Conservation (phyloP, 139 green algal genomes). For the Picocystis salinarum region DNA sequence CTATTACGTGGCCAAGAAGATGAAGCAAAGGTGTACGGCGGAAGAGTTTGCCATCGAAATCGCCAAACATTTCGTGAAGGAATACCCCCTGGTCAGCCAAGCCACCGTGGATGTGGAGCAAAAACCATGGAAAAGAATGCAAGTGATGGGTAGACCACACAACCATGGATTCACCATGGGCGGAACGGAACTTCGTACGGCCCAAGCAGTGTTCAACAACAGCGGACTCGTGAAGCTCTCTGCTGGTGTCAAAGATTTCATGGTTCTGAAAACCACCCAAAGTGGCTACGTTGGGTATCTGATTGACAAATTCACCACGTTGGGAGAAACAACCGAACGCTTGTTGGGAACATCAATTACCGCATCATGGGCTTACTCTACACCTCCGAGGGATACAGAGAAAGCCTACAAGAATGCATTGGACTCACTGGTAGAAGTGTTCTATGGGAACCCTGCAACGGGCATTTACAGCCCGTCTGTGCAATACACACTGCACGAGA, state of each 20-base stretch:
- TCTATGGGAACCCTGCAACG: conserved; percentile 56
- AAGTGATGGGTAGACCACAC: conserved; percentile 32
- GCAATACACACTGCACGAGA: conserved; percentile 79
- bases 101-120: conserved; percentile 68
- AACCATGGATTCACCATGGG: conserved; percentile 42
- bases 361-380: conserved; percentile 50
- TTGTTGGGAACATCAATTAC: conserved; percentile 74
- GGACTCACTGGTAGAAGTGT: conserved; percentile 24
- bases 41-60: conserved; percentile 77
- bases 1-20: conserved; percentile 25
- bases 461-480: conserved; percentile 77
- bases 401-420: conserved; percentile 13
- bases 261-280: conserved; percentile 80
- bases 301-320: conserved; percentile 65
- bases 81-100: conserved; percentile 55
- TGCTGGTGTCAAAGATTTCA: conserved; percentile 33
- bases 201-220: conserved; percentile 31
- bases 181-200: conserved; percentile 41
- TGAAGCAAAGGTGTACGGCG: conserved; percentile 18
- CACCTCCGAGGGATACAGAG: neutral
- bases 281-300: conserved; percentile 61
- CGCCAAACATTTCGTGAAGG: conserved; percentile 60
- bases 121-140: conserved; percentile 54
- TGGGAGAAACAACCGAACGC: conserved; percentile 62
- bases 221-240: conserved; percentile 10